Percentiles rank a stretch among this genome's conserved stretches.
Evolutionary conservation across 73 alveolate species (phyloP).

Genomic region (Paraurostyla sp.): DNA sequence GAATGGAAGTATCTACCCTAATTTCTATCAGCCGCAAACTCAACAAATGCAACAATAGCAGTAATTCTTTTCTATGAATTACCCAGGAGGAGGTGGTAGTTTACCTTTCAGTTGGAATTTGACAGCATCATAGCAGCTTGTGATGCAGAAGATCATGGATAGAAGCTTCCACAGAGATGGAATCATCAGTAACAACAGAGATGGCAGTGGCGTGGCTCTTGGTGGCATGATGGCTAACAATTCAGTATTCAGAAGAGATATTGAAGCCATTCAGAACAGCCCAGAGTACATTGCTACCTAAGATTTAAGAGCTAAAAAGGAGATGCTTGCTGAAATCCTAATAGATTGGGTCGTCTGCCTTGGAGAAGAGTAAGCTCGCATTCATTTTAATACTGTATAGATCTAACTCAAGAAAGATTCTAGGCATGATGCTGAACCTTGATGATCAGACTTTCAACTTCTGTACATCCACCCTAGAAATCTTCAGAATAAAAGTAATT

Average conservation of each 20-base stretch:
- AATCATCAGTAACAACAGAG: neutral
- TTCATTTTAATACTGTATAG: neutral
- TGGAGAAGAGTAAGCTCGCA: neutral
- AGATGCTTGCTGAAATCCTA: conserved; percentile 9
- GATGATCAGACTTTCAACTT: neutral
- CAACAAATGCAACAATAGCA: neutral
- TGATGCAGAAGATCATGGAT: neutral
- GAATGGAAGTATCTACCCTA: no score
- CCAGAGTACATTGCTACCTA: neutral
- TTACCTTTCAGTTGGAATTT: neutral
- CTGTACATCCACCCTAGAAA: neutral
- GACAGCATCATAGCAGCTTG: neutral
- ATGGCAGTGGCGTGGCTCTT: no score
- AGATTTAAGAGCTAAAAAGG: neutral
- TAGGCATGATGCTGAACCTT: neutral
- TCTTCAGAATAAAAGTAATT: neutral
- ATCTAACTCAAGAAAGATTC: neutral
- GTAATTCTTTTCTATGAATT: neutral
- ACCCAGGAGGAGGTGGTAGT: no score
- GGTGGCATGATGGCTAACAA: neutral
- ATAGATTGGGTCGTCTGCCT: conserved; percentile 19
- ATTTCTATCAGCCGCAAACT: no score
- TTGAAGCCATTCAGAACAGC: neutral
- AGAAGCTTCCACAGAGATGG: neutral
- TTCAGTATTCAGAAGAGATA: neutral